Base-by-base conservation (phyloP, 2,329 filamentous ascomycete species). In the Aspergillus pseudonomiae region DNA sequence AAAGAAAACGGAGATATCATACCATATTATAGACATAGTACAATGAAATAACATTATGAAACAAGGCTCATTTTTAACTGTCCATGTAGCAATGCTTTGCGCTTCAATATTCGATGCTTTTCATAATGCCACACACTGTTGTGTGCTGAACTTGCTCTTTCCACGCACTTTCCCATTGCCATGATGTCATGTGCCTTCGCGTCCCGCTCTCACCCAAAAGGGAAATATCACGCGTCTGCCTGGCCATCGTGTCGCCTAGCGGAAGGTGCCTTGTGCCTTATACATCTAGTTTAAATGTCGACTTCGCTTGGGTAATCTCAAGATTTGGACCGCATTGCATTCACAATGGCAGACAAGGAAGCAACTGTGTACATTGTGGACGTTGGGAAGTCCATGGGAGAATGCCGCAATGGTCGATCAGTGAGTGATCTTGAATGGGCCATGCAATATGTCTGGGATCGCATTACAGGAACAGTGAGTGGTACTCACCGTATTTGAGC, bases 391-490 rank as follows among this genome's bases (percentile, higher is more conserved):
- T 91, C 94, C n/a, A 97, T 96, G 91, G 90, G 85, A 63, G 83
- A 91, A 74, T 85, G 83, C 70, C 86, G 88, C 70, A 84, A 87
- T 79, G 92, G 90, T 30, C 88, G 95, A 68, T 75, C 82, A 24
- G 87, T 94, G 75, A 90, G 90, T 3, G 91, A 98, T 75, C 86
- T 99, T 21, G 92, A 97, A 65, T 99, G 90, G 88, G 87, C 88
- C 55, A 89, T 98, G 88, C 88, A 88, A 66, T 99, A 97, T 79
- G 86, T 98, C 57, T 99, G 94, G 94, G 94, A 98, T 83, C 95
- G 92, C 75, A 91, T 96, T 68, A 90, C 89, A 6, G 87, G 86
- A 9, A 92, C 89, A 4, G 90, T 93, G 78, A 79, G 85, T 53
- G 77, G 76, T 34, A 60, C 30, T 7, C 34, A n/a, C 4, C 28